These are phyloP conservation scores for Mycena belliarum DNA, from an alignment of 768 basidiomycete genomes.

Conservation along the genomic window DNA sequence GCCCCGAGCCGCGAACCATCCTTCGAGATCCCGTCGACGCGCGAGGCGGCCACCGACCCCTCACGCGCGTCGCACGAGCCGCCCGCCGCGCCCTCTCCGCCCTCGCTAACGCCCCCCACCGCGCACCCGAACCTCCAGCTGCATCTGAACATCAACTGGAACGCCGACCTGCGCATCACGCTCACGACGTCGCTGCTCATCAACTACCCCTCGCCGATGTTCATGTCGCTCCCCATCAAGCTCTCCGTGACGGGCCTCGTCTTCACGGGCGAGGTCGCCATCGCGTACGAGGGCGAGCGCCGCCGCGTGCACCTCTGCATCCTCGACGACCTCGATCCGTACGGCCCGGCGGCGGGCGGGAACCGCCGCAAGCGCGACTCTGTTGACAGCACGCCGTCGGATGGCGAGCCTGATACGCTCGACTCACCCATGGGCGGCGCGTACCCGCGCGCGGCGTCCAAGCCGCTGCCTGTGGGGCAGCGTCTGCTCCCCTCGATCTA, in stretches of 20 bases:
- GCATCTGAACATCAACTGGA: conserved; percentile 83
- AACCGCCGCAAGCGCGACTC: conserved; percentile 52
- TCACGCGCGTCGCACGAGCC: conserved; percentile 8
- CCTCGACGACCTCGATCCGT: conserved; percentile 85
- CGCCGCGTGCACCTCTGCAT: conserved; percentile 85
- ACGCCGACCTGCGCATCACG: conserved; percentile 85
- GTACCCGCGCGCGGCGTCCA: conserved; percentile 49
- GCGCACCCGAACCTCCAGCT: conserved; percentile 78
- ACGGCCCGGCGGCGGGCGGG: conserved; percentile 61
- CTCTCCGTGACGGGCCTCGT: conserved; percentile 89
- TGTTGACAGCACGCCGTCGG: conserved; percentile 55
- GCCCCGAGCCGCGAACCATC: conserved; percentile 18
- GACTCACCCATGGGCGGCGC: conserved; percentile 39
- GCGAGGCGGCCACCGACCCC: conserved; percentile 22
- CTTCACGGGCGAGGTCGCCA: conserved; percentile 83
- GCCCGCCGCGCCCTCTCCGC: conserved; percentile 24
- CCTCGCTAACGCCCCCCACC: conserved; percentile 32
- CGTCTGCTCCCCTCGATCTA: conserved; percentile 82
- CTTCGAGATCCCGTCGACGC: conserved; percentile 17
- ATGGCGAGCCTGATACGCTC: conserved; percentile 41
- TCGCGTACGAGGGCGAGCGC: conserved; percentile 88
- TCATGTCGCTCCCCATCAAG: conserved; percentile 96
- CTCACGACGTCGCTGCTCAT: conserved; percentile 92
- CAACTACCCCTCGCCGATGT: conserved; percentile 94
- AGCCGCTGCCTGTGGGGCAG: conserved; percentile 78